Base-by-base conservation (phyloP, 2,329 filamentous ascomycete species). In the Diaporthe eres region DNA sequence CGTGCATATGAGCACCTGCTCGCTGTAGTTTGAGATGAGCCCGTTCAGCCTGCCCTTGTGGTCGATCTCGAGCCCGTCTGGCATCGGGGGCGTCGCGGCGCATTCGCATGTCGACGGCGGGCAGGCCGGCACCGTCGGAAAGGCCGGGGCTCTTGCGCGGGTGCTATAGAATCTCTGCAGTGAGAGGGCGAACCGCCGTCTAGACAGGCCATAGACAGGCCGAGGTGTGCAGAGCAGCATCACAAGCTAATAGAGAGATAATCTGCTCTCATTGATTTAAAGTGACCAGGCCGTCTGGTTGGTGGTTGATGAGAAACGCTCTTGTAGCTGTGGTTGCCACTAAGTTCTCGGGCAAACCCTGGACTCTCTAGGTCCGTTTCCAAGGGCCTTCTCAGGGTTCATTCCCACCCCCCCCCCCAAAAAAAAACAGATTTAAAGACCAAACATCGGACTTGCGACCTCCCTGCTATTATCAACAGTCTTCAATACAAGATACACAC, bases 1-100 rank as follows among this genome's bases (percentile, higher is more conserved):
- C 0, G 95, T 98, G 77, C 94, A 96, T 19, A 98, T 88, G 13
- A 98, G 84, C 4, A 98, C 90, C 79, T 98, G 95, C 83, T 97
- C 93, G 1, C 92, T 88, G 82, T 98, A 98, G 1, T 89, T 87
- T 2, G 93, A 88, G 85, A 98, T 96, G 8, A 94, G 93, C 17
- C 94, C 94, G 81, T 94, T 93, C 58, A 98, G 86, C 25, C 90
- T 88, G 53, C 90, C 90, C 77, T 90, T 88, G 79, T 89, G 88
- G 81, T 98, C 95, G 72, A 98, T 96, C 31, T 92, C 90, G 22
- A 97, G 87, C 4, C 90, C 92, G 10, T 88, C 85, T 1, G 93
- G 93, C 85, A 93, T 88, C 17, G 84, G 78, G 0, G 94, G 92
- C 73, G 88, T 93, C 2, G 90, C 85, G n/a, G 92, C 90, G 84